phyloP scores from a whole-genome alignment of 1,284 basidiomycete species.

The Moesziomyces antarcticus region DNA sequence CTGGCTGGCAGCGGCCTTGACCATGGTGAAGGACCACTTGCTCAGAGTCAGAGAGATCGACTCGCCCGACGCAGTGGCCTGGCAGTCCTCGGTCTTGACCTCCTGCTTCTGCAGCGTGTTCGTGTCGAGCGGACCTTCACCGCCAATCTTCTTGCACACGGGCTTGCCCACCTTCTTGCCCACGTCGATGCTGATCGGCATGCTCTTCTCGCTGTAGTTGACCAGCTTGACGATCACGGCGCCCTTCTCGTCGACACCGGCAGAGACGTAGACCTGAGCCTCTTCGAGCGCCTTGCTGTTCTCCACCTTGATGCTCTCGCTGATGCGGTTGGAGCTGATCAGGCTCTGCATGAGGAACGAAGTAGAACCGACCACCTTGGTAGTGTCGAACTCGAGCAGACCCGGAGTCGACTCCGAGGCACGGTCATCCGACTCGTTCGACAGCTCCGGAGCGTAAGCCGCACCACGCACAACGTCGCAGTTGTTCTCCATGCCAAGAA shows the following conservation, averaged over 20 bases:
- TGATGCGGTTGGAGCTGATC: conserved; percentile 45
- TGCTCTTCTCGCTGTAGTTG: conserved; percentile 39
- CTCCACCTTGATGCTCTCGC: conserved; percentile 23
- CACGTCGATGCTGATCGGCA: conserved; percentile 12
- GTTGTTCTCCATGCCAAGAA: conserved; percentile 78
- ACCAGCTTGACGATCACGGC: conserved; percentile 42
- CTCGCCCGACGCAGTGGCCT: conserved; percentile 2
- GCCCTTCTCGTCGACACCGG: conserved; percentile 27
- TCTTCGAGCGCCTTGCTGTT: conserved; percentile 34
- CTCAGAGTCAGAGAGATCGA: conserved; percentile 4
- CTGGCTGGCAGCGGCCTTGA: conserved; percentile 5
- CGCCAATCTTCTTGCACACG: conserved; percentile 19
- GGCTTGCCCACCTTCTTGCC: not conserved
- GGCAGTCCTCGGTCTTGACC: conserved; percentile 14
- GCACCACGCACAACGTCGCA: conserved; percentile 75
- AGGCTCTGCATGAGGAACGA: conserved; percentile 77
- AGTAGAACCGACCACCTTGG: conserved; percentile 70
- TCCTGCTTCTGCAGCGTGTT: conserved; percentile 42
- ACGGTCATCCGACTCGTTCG: conserved; percentile 65
- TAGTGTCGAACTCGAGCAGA: conserved; percentile 73
- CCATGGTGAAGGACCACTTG: conserved; percentile 43
- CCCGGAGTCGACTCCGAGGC: conserved; percentile 74
- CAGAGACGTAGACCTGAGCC: conserved; percentile 34
- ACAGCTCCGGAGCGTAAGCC: conserved; percentile 76
- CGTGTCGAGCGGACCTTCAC: conserved; percentile 32